phyloP scores from a whole-genome alignment of 2,329 filamentous ascomycete genomes.

The Talaromyces sp. region DNA sequence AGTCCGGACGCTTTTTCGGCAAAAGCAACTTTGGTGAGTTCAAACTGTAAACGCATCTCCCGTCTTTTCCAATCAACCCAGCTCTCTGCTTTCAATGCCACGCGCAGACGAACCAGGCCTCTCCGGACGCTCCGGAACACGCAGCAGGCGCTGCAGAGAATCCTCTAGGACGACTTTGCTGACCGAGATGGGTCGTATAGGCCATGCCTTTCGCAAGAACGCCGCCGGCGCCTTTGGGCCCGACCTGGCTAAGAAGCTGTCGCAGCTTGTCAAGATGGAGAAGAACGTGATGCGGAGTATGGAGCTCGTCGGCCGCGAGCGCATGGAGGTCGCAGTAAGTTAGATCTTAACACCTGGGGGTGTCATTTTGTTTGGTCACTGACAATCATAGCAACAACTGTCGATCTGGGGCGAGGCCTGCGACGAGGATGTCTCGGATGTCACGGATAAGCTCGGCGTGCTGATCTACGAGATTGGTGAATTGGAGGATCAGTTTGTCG shows the following conservation, averaged over 20 bases:
- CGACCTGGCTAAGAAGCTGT: conserved; percentile 95
- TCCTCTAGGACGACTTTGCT: not conserved
- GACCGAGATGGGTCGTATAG: conserved; percentile 33
- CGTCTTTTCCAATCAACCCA: not conserved
- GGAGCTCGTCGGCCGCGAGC: conserved; percentile 89
- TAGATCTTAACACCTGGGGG: no score
- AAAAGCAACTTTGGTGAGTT: conserved; percentile 75
- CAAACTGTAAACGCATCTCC: not conserved
- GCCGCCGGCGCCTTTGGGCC: conserved; percentile 57
- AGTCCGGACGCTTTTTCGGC: conserved; percentile 84
- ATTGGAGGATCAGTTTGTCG: conserved; percentile 95
- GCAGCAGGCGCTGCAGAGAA: not conserved
- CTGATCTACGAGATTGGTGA: conserved; percentile 98
- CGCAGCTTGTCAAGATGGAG: conserved; percentile 99
- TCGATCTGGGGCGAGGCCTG: conserved; percentile 94
- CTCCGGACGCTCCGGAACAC: not conserved
- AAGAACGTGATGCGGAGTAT: conserved; percentile 99
- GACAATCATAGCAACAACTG: conserved; percentile 75
- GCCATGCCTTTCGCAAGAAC: conserved; percentile 57
- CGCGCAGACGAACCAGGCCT: not conserved
- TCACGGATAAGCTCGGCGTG: conserved; percentile 97
- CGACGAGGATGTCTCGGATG: conserved; percentile 96
- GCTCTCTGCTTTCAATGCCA: not conserved
- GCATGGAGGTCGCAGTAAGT: conserved; percentile 92
- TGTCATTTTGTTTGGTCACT: conserved; percentile 28